A percentile compares a stretch with the other conserved stretches of the same genome.
Conservation (phyloP, 2,329 filamentous ascomycete species). For the Diaporthe vaccinii region DNA sequence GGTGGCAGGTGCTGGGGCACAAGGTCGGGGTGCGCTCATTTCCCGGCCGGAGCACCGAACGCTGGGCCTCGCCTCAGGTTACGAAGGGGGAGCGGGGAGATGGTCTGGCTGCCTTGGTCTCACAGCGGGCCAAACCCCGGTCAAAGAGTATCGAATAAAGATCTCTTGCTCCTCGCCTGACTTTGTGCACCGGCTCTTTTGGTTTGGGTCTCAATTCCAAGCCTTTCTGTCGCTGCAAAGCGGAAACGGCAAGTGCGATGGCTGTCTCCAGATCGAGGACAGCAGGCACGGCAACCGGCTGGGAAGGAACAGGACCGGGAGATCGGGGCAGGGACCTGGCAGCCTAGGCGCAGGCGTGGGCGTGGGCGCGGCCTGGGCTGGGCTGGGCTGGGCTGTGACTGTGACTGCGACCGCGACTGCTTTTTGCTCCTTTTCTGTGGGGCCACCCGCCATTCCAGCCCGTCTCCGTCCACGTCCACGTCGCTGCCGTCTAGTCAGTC, state of each 20-base stretch:
- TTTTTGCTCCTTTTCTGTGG: slow-evolving; percentile 29
- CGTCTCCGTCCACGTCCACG: slow-evolving; percentile 18
- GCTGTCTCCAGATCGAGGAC: slow-evolving; percentile 36
- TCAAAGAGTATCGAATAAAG: slow-evolving; percentile 12
- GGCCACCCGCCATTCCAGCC: slow-evolving; percentile 28
- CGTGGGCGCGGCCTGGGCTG: slow-evolving; percentile 5
- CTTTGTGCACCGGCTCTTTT: not conserved
- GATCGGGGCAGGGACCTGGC: slow-evolving; percentile 31
- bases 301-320: slow-evolving; percentile 34
- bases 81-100: not conserved
- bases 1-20: slow-evolving; percentile 4
- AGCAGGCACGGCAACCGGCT: slow-evolving; percentile 40
- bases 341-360: slow-evolving; percentile 8
- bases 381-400: slow-evolving; percentile 18
- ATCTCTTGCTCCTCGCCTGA: no score
- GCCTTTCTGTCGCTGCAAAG: not conserved
- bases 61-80: slow-evolving; percentile 8
- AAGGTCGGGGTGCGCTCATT: slow-evolving; percentile 21
- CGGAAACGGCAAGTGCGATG: slow-evolving; percentile 12
- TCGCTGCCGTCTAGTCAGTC: slow-evolving; percentile 5
- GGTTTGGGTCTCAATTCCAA: not conserved
- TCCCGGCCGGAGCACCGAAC: slow-evolving; percentile 41
- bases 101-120: not conserved
- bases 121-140: not conserved
- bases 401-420: not conserved